phyloP scores from a whole-genome alignment of 352 stramenopile genomes.

The Globisporangium okanoganense region DNA sequence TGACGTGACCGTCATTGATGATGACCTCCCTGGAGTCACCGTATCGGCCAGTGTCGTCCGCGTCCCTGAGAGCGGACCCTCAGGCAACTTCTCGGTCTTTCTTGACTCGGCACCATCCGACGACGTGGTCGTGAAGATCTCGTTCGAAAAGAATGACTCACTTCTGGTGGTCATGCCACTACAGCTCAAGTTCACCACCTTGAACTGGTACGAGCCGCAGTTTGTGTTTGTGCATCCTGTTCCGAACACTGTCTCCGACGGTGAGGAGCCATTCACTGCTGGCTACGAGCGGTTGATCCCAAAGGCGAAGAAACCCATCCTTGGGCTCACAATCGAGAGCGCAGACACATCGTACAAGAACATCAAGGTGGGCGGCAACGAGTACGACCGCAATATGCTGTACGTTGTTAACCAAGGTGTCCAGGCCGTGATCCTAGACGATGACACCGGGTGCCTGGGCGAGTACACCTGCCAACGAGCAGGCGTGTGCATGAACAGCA shows the following conservation, averaged over 20 bases:
- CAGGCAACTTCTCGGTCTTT: slow-evolving; percentile 43
- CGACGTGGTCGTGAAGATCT: slow-evolving; percentile 46
- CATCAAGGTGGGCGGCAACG: slow-evolving; percentile 47
- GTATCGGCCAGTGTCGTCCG: slow-evolving; percentile 35
- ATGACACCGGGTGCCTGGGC: slow-evolving; percentile 59
- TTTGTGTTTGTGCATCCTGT: slow-evolving; percentile 36
- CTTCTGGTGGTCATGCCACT: slow-evolving; percentile 41
- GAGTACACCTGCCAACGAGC: slow-evolving; percentile 57
- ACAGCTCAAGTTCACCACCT: slow-evolving; percentile 38
- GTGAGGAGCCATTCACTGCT: slow-evolving; percentile 41
- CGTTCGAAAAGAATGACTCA: slow-evolving; percentile 28
- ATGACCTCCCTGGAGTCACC: slow-evolving; percentile 62
- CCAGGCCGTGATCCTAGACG: slow-evolving; percentile 41
- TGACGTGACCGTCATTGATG: slow-evolving; percentile 40
- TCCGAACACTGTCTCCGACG: slow-evolving; percentile 50
- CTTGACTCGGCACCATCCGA: slow-evolving; percentile 56
- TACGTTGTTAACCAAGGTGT: slow-evolving; percentile 46
- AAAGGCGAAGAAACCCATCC: slow-evolving; percentile 45
- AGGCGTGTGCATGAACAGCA: slow-evolving; percentile 30
- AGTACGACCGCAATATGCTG: slow-evolving; percentile 18
- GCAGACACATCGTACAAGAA: slow-evolving; percentile 37
- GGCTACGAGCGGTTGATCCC: slow-evolving; percentile 46
- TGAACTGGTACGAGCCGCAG: slow-evolving; percentile 56
- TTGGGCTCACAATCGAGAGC: slow-evolving; percentile 38
- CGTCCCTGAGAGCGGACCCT: slow-evolving; percentile 37